These are phyloP conservation scores for Tilletiopsis washingtonensis DNA, from an alignment of 1,284 basidiomycete species.

Conservation along the genomic window DNA sequence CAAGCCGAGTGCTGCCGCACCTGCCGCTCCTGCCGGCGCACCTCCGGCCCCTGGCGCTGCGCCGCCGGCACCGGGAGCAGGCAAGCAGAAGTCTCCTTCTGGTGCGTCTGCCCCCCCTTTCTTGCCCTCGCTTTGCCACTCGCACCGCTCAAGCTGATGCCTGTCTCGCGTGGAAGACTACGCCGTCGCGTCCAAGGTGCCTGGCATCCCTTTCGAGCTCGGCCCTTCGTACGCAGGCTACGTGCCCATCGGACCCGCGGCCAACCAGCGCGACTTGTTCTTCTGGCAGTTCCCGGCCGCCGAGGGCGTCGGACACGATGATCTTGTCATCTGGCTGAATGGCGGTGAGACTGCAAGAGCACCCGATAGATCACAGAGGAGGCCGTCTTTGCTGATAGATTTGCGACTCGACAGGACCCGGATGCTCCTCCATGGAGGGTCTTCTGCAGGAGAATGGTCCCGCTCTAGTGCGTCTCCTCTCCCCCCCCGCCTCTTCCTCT, in stretches of 20 bases:
- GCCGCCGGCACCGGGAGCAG: too few species aligned
- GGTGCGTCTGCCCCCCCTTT: too few species aligned
- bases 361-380: slow-evolving; percentile 54
- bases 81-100: too few species aligned
- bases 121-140: too few species aligned
- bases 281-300: slow-evolving; percentile 81
- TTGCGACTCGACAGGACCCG: slow-evolving; percentile 59
- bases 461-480: too few species aligned
- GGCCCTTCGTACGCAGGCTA: slow-evolving; percentile 31
- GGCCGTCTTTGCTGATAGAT: slow-evolving; percentile 52
- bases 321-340: slow-evolving; percentile 58
- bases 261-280: slow-evolving; percentile 52
- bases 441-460: slow-evolving; percentile 74
- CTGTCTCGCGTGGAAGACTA: too few species aligned
- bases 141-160: too few species aligned
- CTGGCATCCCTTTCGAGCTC: slow-evolving; percentile 26
- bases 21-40: too few species aligned
- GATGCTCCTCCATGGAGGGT: slow-evolving; percentile 69
- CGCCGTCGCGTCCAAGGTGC: slow-evolving; percentile 11
- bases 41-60: too few species aligned
- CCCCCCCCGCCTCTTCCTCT: too few species aligned
- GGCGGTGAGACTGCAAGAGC: slow-evolving; percentile 54
- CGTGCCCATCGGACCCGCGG: slow-evolving; percentile 32
- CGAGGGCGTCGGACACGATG: slow-evolving; percentile 61
- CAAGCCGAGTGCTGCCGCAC: too few species aligned